Conservation (phyloP, 169 alveolate species). For the Plasmodium inui region DNA sequence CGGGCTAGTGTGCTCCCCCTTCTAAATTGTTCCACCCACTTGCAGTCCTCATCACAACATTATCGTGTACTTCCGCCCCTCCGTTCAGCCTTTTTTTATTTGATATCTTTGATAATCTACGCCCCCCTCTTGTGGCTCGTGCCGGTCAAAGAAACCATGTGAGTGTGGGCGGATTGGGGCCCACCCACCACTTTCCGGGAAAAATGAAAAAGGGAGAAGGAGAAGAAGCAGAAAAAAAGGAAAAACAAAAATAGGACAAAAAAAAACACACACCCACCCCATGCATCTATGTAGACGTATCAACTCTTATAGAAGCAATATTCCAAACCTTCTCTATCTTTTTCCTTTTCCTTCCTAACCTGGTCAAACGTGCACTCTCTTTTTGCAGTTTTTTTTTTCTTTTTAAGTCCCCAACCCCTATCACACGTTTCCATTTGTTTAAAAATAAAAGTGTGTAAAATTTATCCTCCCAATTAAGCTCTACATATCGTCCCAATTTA, state of each 20-base stretch:
- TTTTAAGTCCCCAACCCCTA: neutral
- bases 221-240: neutral
- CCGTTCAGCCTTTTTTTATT: constrained; percentile 40
- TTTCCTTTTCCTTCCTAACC: neutral
- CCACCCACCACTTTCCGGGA: neutral
- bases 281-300: neutral
- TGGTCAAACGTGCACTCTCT: neutral
- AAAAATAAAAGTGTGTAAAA: neutral
- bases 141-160: constrained; percentile 51
- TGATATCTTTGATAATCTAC: constrained; percentile 49
- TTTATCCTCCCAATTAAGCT: neutral
- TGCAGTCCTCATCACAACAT: neutral
- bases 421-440: neutral
- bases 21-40: neutral
- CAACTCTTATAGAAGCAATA: neutral
- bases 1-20: neutral
- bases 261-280: neutral
- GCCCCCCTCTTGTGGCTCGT: constrained; percentile 72
- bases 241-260: neutral
- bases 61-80: neutral
- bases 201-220: neutral
- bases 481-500: neutral
- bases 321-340: neutral
- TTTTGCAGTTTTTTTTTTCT: neutral
- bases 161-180: neutral